Percentiles rank a stretch among this genome's conserved stretches.
Evolutionary conservation across 2,329 filamentous ascomycete species (phyloP).

Genomic region (Verticillium zaregamsianum): DNA sequence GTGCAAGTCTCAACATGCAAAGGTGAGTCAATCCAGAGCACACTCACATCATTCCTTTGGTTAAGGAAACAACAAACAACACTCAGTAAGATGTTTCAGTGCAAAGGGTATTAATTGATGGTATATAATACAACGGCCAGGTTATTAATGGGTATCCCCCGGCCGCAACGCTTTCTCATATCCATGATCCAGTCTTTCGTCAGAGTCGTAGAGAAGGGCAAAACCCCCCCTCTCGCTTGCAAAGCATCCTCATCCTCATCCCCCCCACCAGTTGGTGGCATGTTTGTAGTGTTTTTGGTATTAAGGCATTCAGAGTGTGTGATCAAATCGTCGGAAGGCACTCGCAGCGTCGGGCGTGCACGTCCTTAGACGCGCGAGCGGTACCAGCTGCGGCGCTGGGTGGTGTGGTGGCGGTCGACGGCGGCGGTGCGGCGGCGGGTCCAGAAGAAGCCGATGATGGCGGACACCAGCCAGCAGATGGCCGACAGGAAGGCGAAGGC

Average conservation of each 20-base stretch:
- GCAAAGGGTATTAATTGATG: background rate
- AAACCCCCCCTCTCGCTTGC: background rate
- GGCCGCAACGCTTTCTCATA: background rate
- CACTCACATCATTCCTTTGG: background rate
- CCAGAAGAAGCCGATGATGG: constrained; percentile 54
- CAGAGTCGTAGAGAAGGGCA: background rate
- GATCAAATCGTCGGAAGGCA: background rate
- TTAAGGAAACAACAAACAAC: no score
- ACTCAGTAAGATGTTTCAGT: background rate
- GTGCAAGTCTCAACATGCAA: no score
- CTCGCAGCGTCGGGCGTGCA: background rate
- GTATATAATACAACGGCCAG: background rate
- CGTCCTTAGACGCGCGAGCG: constrained; percentile 34
- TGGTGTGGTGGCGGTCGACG: constrained; percentile 16
- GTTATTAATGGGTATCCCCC: constrained; percentile 6
- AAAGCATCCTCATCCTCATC: background rate
- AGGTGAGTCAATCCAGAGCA: no score
- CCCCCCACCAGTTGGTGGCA: background rate
- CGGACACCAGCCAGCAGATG: constrained; percentile 65
- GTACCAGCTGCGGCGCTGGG: constrained; percentile 34
- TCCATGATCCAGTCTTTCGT: background rate
- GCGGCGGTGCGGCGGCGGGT: constrained; percentile 35
- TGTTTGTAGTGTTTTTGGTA: background rate
- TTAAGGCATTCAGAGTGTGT: no score
- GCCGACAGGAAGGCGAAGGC: constrained; percentile 70